Percentiles rank a stretch among this genome's conserved stretches.
phyloP scores from a whole-genome alignment of 1,139 yeast genomes.

The Candida sp. region DNA sequence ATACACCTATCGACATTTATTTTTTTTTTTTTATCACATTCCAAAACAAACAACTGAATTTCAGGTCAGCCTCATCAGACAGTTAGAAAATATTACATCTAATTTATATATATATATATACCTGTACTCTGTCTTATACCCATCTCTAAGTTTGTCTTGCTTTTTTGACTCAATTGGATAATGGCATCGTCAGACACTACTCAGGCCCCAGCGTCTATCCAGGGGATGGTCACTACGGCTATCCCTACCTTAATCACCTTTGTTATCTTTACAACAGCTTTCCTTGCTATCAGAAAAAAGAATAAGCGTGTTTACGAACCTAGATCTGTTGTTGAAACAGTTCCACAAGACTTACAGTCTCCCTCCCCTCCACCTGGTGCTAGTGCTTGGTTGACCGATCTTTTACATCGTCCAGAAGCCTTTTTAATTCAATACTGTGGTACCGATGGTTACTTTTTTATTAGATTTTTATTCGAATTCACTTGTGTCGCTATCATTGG shows the following conservation, averaged over 20 bases:
- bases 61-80: background rate
- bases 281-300: constrained; percentile 62
- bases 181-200: background rate
- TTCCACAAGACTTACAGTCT: constrained; percentile 44
- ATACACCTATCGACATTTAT: background rate
- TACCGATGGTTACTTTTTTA: constrained; percentile 83
- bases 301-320: constrained; percentile 81
- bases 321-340: constrained; percentile 47
- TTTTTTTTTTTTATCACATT: background rate
- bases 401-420: constrained; percentile 56
- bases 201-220: constrained; percentile 23
- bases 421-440: constrained; percentile 79
- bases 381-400: constrained; percentile 51
- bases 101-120: too few relatives aligned
- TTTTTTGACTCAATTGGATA: background rate
- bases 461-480: constrained; percentile 70
- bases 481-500: constrained; percentile 59
- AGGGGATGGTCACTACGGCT: constrained; percentile 38
- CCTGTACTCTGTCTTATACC: too few relatives aligned
- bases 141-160: background rate
- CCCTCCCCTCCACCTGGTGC: constrained; percentile 56
- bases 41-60: background rate
- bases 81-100: background rate
- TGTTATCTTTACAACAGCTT: constrained; percentile 50
- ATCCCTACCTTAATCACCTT: constrained; percentile 48